phyloP scores from a whole-genome alignment of 192 early-diverging fungal species.

The Coemansia sp. region DNA sequence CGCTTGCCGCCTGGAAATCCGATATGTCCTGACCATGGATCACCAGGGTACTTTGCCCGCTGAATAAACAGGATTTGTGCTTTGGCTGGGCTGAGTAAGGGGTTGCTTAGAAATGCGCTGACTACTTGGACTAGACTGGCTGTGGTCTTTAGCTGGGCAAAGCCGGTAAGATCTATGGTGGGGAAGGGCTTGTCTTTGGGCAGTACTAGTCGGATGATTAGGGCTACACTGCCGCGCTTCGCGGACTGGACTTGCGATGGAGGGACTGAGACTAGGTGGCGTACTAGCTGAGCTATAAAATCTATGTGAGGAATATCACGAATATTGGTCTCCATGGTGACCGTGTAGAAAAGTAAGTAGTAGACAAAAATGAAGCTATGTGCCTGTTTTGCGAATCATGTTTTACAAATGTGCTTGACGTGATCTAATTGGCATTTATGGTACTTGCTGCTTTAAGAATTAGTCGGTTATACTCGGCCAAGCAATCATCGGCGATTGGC shows the following conservation, averaged over 20 bases:
- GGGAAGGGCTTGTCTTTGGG: constrained; percentile 10
- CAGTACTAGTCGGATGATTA: constrained; percentile 38
- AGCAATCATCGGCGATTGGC: background rate
- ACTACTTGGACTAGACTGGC: constrained; percentile 19
- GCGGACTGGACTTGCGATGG: background rate
- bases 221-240: constrained; percentile 36
- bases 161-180: background rate
- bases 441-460: background rate
- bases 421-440: background rate
- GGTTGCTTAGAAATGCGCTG: constrained; percentile 5
- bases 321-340: background rate
- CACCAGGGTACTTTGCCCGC: constrained; percentile 33
- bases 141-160: background rate
- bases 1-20: constrained; percentile 55
- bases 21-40: constrained; percentile 56
- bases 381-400: background rate
- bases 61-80: constrained; percentile 49
- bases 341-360: background rate
- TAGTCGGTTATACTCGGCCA: background rate
- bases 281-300: constrained; percentile 35
- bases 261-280: constrained; percentile 41
- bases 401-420: background rate
- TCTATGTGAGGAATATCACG: constrained; percentile 30
- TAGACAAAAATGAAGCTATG: background rate
- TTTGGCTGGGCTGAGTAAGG: background rate